These are phyloP conservation scores for Geoglossum cookeanum DNA, from an alignment of 2,329 filamentous ascomycete species.

Conservation along the genomic window DNA sequence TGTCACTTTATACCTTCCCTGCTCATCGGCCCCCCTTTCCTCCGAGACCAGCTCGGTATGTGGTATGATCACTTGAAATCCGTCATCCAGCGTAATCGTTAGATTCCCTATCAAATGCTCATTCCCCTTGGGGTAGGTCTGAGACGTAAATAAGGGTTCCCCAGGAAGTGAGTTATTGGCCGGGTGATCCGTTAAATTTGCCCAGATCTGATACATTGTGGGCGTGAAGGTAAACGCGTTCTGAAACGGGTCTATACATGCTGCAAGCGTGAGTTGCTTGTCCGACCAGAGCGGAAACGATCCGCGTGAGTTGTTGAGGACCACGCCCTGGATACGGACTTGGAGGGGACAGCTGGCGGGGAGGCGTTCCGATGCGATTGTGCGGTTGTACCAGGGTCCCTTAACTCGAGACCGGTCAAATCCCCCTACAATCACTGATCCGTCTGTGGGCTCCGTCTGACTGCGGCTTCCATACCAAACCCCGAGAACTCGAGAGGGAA, in stretches of 20 bases:
- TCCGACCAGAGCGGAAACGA: no score
- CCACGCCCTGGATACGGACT: background rate
- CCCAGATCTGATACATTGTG: background rate
- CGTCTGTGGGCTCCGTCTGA: background rate
- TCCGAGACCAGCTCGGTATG: background rate
- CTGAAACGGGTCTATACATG: background rate
- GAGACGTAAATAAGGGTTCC: background rate
- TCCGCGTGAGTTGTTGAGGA: background rate
- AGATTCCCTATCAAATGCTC: background rate
- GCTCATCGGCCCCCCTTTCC: background rate
- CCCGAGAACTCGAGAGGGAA: background rate
- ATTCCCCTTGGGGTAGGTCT: background rate
- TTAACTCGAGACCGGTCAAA: background rate
- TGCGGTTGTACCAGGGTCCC: background rate
- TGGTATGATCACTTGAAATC: background rate
- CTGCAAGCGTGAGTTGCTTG: background rate
- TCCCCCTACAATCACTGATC: background rate
- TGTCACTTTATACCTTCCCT: background rate
- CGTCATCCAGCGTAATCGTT: background rate
- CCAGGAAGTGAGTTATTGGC: background rate
- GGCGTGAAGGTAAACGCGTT: background rate
- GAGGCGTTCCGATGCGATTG: background rate
- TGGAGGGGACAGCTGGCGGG: background rate
- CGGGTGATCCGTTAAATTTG: background rate
- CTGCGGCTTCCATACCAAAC: background rate